These are phyloP conservation scores for Thalassiosira sp. DNA, from an alignment of 352 stramenopile species.

Conservation along the genomic window DNA sequence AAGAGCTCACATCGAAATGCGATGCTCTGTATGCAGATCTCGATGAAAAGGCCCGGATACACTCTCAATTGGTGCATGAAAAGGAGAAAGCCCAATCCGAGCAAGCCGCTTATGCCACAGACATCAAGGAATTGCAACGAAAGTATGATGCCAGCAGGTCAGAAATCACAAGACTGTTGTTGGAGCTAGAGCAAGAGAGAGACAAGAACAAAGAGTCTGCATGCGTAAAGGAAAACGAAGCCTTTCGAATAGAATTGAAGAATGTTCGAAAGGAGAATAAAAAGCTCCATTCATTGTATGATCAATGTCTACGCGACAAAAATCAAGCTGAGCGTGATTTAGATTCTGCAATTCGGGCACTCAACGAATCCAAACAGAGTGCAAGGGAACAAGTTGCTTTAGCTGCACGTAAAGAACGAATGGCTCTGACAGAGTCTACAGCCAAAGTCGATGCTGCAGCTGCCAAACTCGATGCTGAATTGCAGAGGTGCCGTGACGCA, in stretches of 20 bases:
- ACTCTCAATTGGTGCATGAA: slow-evolving; percentile 40
- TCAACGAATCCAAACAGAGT: slow-evolving; percentile 42
- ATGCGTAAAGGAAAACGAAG: slow-evolving; percentile 43
- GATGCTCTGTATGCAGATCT: slow-evolving; percentile 57
- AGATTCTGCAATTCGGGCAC: slow-evolving; percentile 42
- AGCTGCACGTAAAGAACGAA: slow-evolving; percentile 25
- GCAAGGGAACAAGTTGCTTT: slow-evolving; percentile 43
- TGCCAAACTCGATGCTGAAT: slow-evolving; percentile 25
- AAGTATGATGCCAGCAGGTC: slow-evolving; percentile 26
- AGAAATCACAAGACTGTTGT: slow-evolving; percentile 52
- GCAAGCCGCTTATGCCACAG: slow-evolving; percentile 13
- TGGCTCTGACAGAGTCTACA: slow-evolving; percentile 8
- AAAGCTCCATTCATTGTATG: slow-evolving; percentile 31
- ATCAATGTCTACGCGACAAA: slow-evolving; percentile 49
- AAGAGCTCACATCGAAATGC: slow-evolving; percentile 56
- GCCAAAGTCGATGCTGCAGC: slow-evolving; percentile 18
- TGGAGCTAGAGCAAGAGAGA: slow-evolving; percentile 44
- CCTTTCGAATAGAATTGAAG: slow-evolving; percentile 36
- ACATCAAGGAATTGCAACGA: slow-evolving; percentile 19
- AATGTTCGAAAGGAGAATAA: slow-evolving; percentile 42
- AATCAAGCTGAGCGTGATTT: slow-evolving; percentile 53
- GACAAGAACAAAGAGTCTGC: slow-evolving; percentile 35
- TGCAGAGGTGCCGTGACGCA: slow-evolving; percentile 22
- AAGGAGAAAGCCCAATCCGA: slow-evolving; percentile 42
- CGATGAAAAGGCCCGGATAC: slow-evolving; percentile 43